Evolutionary conservation across 2,329 filamentous ascomycete species (phyloP).

Genomic region (Karstenula rhodostoma): DNA sequence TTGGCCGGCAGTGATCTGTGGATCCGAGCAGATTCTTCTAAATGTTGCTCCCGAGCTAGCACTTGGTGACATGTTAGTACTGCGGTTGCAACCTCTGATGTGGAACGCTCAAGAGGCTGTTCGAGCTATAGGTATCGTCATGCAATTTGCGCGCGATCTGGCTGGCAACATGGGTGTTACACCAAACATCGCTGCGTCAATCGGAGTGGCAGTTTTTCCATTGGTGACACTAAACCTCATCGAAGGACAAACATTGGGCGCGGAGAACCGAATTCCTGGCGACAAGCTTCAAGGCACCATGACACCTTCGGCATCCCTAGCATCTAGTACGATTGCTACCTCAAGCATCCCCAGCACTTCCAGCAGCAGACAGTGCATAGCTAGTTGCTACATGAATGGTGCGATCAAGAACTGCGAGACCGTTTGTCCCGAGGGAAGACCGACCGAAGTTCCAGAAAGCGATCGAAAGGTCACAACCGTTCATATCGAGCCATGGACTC

Average conservation of each 20-base stretch:
- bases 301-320: background rate
- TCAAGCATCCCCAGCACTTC: background rate
- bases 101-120: background rate
- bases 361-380: background rate
- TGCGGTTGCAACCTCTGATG: background rate
- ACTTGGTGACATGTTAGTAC: background rate
- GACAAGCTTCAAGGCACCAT: conserved; percentile 8
- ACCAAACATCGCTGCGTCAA: background rate
- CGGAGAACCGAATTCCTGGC: conserved; percentile 10
- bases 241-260: background rate
- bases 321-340: background rate
- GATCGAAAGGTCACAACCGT: conserved; percentile 4
- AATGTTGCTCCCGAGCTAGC: background rate
- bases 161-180: background rate
- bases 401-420: conserved; percentile 13
- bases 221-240: conserved; percentile 5
- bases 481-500: conserved; percentile 14
- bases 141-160: conserved; percentile 1
- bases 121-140: background rate
- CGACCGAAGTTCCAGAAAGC: conserved; percentile 4
- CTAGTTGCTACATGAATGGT: conserved; percentile 14
- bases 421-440: conserved; percentile 10
- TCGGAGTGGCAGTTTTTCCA: conserved; percentile 5
- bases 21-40: too few relatives aligned
- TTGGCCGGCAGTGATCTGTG: too few relatives aligned